Evolutionary conservation across 805 yeast genomes (phyloP).

Genomic region (Kazachstania viticola): DNA sequence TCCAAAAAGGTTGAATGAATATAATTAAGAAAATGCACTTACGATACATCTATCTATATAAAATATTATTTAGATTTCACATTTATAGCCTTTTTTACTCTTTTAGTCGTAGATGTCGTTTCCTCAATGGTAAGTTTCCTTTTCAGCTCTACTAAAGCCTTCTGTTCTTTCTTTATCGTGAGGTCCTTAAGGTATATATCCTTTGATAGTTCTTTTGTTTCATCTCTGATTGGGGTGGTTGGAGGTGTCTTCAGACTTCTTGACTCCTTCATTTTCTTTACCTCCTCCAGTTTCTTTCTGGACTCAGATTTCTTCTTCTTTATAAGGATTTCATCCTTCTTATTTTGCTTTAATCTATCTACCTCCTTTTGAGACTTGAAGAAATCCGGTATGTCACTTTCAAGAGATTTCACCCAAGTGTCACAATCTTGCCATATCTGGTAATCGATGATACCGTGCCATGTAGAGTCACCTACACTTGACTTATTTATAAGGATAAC

Average conservation of each 20-base stretch:
- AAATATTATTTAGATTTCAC: too few relatives aligned
- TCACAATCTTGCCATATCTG: constrained; percentile 78
- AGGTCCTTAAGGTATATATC: neutral
- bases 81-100: too few relatives aligned
- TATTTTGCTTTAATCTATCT: constrained; percentile 20
- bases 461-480: constrained; percentile 43
- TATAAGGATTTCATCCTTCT: constrained; percentile 24
- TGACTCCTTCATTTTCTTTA: constrained; percentile 2
- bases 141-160: constrained; percentile 1
- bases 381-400: constrained; percentile 44
- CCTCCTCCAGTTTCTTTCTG: constrained; percentile 4
- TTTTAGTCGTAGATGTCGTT: too few relatives aligned
- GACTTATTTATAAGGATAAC: constrained; percentile 72
- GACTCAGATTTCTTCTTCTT: constrained; percentile 15
- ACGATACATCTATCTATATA: too few relatives aligned
- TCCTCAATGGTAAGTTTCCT: too few relatives aligned
- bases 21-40: too few relatives aligned
- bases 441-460: constrained; percentile 69
- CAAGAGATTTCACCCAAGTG: constrained; percentile 52
- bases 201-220: neutral
- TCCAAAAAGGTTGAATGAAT: too few relatives aligned
- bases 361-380: constrained; percentile 42
- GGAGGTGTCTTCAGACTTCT: constrained; percentile 21
- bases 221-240: constrained; percentile 18
- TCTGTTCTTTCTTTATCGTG: constrained; percentile 7